These are phyloP conservation scores for Coemansia sp. DNA, from an alignment of 192 early-diverging fungal genomes.

Conservation along the genomic window DNA sequence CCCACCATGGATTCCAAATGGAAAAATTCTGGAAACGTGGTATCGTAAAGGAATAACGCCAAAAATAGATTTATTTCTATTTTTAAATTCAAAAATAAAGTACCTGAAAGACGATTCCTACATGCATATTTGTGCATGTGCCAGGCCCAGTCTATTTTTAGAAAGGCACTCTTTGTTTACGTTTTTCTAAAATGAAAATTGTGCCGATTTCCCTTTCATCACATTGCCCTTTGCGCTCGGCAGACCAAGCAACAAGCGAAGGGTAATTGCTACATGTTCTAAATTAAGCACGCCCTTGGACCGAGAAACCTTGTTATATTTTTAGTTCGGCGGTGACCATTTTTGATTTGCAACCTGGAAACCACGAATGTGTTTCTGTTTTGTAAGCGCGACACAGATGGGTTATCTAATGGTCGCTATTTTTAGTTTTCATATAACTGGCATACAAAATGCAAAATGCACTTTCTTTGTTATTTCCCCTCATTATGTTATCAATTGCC, in stretches of 20 bases:
- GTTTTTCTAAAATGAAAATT: background rate
- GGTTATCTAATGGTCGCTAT: slow-evolving; percentile 1
- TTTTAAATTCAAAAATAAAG: background rate
- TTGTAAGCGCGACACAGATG: background rate
- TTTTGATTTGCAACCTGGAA: background rate
- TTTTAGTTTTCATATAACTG: slow-evolving; percentile 12
- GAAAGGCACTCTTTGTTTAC: slow-evolving; percentile 1
- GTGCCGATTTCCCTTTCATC: background rate
- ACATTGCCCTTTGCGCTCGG: background rate
- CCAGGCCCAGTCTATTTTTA: background rate
- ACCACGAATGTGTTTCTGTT: background rate
- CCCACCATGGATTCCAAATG: background rate
- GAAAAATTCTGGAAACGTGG: background rate
- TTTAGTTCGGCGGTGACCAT: background rate
- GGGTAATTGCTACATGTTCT: slow-evolving; percentile 7
- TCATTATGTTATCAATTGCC: too few relatives aligned
- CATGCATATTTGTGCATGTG: background rate
- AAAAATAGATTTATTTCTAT: background rate
- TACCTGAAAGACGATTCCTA: background rate
- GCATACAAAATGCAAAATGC: background rate
- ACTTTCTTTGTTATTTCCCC: too few relatives aligned
- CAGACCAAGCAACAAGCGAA: background rate
- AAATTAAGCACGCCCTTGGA: background rate
- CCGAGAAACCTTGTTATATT: background rate
- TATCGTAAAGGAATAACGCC: background rate